Conservation (phyloP, 2,329 filamentous ascomycete genomes). For the Claviceps monticola region DNA sequence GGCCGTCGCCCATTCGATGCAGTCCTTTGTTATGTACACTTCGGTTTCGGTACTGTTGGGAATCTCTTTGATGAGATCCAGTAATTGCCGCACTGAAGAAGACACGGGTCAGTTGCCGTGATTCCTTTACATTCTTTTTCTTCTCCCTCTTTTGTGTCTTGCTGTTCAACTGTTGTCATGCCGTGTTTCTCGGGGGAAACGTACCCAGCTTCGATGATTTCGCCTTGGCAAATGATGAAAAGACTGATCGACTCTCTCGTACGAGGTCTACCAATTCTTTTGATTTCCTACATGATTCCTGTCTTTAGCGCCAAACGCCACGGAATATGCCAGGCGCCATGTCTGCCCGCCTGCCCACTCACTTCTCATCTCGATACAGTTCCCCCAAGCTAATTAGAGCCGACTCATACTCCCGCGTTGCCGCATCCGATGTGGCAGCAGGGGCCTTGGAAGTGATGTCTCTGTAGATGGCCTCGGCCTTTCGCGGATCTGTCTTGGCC, state of each 20-base stretch:
- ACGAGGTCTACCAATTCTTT: conserved; percentile 82
- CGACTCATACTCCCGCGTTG: conserved; percentile 81
- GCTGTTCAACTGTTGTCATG: neutral
- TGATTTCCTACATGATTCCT: conserved; percentile 41
- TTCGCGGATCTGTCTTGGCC: conserved; percentile 63
- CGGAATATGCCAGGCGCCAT: no score
- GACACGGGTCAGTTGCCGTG: neutral
- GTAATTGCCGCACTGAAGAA: conserved; percentile 71
- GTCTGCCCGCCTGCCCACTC: conserved; percentile 21
- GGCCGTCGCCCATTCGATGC: conserved; percentile 96
- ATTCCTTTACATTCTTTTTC: neutral
- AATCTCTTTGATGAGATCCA: conserved; percentile 88
- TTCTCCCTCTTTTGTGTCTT: neutral
- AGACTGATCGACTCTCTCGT: conserved; percentile 74
- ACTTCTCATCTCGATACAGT: conserved; percentile 83
- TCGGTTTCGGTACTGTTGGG: conserved; percentile 91
- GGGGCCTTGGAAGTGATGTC: conserved; percentile 78
- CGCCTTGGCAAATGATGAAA: conserved; percentile 95
- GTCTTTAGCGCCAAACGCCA: conserved; percentile 3
- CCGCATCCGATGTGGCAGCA: conserved; percentile 67
- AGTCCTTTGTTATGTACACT: conserved; percentile 91
- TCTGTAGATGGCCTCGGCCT: conserved; percentile 81
- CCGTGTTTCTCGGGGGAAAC: conserved; percentile 14
- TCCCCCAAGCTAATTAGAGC: conserved; percentile 81
- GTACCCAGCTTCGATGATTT: conserved; percentile 96